Percentiles rank a stretch among this genome's conserved stretches.
Conservation (phyloP, 2,329 filamentous ascomycete species). For the Fusarium guadeloupense region DNA sequence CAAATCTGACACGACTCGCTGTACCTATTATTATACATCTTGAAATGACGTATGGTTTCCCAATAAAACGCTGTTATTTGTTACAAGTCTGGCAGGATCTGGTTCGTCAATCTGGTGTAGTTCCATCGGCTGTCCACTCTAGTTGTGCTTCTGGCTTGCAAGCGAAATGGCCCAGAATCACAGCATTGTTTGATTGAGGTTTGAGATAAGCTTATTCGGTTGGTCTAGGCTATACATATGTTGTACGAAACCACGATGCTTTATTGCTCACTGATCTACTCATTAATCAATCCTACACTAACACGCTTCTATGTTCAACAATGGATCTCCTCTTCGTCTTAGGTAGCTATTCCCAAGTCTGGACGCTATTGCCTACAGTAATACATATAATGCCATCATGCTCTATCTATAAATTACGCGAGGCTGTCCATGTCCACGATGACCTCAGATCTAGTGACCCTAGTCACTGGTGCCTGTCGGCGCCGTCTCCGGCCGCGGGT, state of each 20-base stretch:
- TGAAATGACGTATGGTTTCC: neutral
- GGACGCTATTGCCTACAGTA: neutral
- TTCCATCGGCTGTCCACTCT: constrained; percentile 8
- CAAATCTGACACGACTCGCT: constrained; percentile 20
- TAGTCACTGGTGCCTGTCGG: constrained; percentile 19
- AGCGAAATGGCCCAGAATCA: constrained; percentile 15
- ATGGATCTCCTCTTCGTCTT: too few relatives aligned
- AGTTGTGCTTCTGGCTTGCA: constrained; percentile 2
- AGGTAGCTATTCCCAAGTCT: neutral
- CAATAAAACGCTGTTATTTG: neutral
- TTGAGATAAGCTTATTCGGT: too few relatives aligned
- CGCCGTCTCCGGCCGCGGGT: constrained; percentile 14
- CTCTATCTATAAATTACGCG: neutral
- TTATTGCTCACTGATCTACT: too few relatives aligned
- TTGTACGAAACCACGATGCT: too few relatives aligned
- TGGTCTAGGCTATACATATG: too few relatives aligned
- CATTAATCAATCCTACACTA: too few relatives aligned
- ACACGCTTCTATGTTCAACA: too few relatives aligned
- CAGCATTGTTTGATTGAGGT: neutral
- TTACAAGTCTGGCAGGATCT: neutral
- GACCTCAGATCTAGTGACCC: constrained; percentile 30
- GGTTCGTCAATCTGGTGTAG: neutral
- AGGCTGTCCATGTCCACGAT: constrained; percentile 30
- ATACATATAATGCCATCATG: neutral
- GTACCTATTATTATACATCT: neutral